Percentiles rank a stretch among this genome's conserved stretches.
Conservation (phyloP, 805 yeast genomes). For the Saccharomycopsis sp. region DNA sequence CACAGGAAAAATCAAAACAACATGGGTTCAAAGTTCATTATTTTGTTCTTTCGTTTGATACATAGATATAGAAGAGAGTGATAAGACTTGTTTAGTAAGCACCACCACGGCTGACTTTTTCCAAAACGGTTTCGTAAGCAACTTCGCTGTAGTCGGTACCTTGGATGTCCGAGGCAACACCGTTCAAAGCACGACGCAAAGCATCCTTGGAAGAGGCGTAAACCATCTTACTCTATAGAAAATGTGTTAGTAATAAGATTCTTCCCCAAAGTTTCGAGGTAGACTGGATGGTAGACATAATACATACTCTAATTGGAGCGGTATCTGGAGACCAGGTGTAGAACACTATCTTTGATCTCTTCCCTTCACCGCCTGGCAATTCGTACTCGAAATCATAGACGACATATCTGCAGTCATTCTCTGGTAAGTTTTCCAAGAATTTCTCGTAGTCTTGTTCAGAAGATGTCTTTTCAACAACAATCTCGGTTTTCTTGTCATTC, state of each 20-base stretch:
- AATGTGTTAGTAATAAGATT: constrained; percentile 11
- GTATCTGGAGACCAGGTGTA: constrained; percentile 97
- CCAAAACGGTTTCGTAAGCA: constrained; percentile 86
- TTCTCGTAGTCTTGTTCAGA: constrained; percentile 67
- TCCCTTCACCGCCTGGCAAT: constrained; percentile 83
- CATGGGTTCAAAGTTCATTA: not conserved
- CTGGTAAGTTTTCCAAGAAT: constrained; percentile 84
- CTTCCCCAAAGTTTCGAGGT: not conserved
- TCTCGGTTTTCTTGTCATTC: constrained; percentile 82
- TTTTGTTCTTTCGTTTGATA: not conserved
- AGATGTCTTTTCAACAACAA: constrained; percentile 82
- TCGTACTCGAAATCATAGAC: constrained; percentile 96
- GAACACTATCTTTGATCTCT: constrained; percentile 67
- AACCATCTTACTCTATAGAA: constrained; percentile 70
- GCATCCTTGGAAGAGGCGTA: constrained; percentile 98
- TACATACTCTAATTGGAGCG: constrained; percentile 65
- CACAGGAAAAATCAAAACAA: not conserved
- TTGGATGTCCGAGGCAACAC: constrained; percentile 89
- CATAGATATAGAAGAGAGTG: not conserved
- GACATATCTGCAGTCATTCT: constrained; percentile 93
- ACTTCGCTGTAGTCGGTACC: constrained; percentile 98
- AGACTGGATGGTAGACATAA: constrained; percentile 11
- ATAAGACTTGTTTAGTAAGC: no score
- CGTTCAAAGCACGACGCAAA: constrained; percentile 92
- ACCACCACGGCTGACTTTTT: constrained; percentile 79